Conservation (phyloP, 2,329 filamentous ascomycete genomes). For the Botrytis fragariae region DNA sequence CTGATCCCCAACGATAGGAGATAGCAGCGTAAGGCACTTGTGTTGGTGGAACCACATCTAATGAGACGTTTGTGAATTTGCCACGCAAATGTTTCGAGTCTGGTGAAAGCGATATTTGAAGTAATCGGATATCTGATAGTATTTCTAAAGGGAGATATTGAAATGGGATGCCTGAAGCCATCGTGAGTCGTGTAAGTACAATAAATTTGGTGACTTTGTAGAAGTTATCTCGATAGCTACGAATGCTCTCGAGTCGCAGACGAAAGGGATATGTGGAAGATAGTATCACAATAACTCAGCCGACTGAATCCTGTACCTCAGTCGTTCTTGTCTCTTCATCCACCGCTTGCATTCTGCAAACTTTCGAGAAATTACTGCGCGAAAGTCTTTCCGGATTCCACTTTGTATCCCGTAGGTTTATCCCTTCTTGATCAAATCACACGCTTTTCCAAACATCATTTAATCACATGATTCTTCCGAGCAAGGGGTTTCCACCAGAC, state of each 20-base stretch:
- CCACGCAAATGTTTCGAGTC: not conserved
- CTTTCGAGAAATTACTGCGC: no score
- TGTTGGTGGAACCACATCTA: not conserved
- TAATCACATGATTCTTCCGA: no score
- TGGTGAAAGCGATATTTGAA: not conserved
- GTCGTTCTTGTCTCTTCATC: not conserved
- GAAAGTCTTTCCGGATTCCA: not conserved
- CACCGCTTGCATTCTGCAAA: fast-evolving
- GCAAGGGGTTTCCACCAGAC: no score
- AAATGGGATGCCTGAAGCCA: not conserved
- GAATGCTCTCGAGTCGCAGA: not conserved
- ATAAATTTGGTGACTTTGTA: fast-evolving
- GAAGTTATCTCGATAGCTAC: not conserved
- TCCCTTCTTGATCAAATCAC: no score
- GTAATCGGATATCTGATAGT: not conserved
- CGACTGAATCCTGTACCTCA: not conserved
- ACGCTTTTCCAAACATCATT: no score
- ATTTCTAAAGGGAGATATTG: not conserved
- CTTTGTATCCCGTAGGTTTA: no score
- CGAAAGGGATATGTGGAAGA: no score
- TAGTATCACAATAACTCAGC: not conserved
- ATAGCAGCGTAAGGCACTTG: not conserved
- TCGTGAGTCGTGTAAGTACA: not conserved
- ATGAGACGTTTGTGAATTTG: not conserved
- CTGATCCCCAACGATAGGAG: not conserved